Evolutionary conservation across 768 basidiomycete genomes (phyloP).

Genomic region (Suillus variegatus): DNA sequence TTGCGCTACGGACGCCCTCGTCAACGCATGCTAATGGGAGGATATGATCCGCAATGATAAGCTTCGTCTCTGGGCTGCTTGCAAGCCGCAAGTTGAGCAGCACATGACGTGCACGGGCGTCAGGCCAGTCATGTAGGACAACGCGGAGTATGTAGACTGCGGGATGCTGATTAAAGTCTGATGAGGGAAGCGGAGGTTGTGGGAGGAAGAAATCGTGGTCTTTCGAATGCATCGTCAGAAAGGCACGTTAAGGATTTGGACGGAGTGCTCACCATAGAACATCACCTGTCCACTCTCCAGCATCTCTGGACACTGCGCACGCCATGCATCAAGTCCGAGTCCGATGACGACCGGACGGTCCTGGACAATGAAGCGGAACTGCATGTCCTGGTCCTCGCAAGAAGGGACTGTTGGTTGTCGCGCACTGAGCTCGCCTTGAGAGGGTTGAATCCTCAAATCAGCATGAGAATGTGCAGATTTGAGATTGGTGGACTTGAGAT

Average conservation of each 20-base stretch:
- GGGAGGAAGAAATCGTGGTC: slow-evolving; percentile 78
- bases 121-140: slow-evolving; percentile 80
- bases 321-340: slow-evolving; percentile 61
- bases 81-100: slow-evolving; percentile 45
- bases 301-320: slow-evolving; percentile 55
- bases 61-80: slow-evolving; percentile 44
- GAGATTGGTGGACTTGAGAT: background rate
- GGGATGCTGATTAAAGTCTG: slow-evolving; percentile 37
- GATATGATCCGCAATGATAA: slow-evolving; percentile 73
- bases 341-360: slow-evolving; percentile 56
- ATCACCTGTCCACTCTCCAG: slow-evolving; percentile 52
- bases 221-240: slow-evolving; percentile 17
- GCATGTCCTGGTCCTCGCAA: slow-evolving; percentile 23
- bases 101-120: slow-evolving; percentile 50
- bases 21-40: slow-evolving; percentile 72
- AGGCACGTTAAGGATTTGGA: background rate
- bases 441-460: background rate
- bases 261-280: slow-evolving; percentile 48
- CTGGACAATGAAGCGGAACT: slow-evolving; percentile 56
- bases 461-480: background rate
- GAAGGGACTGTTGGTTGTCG: background rate
- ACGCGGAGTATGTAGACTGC: slow-evolving; percentile 72
- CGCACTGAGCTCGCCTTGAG: background rate
- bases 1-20: slow-evolving; percentile 21
- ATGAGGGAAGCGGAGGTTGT: slow-evolving; percentile 43